These are phyloP conservation scores for Monascus ruber DNA, from an alignment of 2,329 filamentous ascomycete species.

Conservation along the genomic window DNA sequence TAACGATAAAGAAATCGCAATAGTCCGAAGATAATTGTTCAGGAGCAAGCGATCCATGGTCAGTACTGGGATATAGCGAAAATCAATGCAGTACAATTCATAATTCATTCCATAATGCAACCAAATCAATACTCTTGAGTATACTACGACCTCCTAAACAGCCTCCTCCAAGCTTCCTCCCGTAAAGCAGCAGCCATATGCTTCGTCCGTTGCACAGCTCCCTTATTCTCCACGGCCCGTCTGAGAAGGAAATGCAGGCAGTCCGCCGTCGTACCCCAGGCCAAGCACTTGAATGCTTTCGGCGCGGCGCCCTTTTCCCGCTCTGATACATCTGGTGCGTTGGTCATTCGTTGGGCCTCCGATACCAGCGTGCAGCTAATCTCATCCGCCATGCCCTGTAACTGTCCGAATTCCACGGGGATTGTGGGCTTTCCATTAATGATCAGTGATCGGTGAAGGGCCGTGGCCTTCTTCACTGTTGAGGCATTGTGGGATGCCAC, in stretches of 20 bases:
- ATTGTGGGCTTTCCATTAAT: conserved; percentile 25
- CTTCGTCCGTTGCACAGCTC: conserved; percentile 53
- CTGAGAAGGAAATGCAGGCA: conserved; percentile 46
- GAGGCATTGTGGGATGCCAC: conserved; percentile 44
- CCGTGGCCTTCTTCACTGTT: conserved; percentile 36
- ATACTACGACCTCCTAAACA: conserved; percentile 1
- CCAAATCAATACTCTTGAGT: too few species aligned
- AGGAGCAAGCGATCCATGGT: too few species aligned
- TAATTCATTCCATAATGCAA: too few species aligned
- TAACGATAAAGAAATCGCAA: too few species aligned
- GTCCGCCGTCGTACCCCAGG: conserved; percentile 43
- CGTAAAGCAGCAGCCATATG: conserved; percentile 53
- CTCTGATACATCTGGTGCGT: conserved; percentile 1
- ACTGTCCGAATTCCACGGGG: conserved; percentile 53
- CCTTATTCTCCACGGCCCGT: conserved; percentile 59
- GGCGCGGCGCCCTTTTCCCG: conserved; percentile 16
- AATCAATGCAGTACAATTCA: too few species aligned
- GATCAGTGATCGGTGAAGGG: conserved; percentile 24
- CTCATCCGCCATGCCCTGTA: conserved; percentile 87
- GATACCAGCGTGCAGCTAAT: conserved; percentile 48
- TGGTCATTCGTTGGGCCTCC: conserved; percentile 10
- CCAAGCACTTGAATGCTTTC: conserved; percentile 41
- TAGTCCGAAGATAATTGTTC: too few species aligned
- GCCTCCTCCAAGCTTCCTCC: conserved; percentile 47
- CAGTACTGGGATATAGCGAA: too few species aligned